Percentiles rank a stretch among this genome's conserved stretches.
Evolutionary conservation across 768 basidiomycete genomes (phyloP).

Genomic region (Termitomyces sp.): DNA sequence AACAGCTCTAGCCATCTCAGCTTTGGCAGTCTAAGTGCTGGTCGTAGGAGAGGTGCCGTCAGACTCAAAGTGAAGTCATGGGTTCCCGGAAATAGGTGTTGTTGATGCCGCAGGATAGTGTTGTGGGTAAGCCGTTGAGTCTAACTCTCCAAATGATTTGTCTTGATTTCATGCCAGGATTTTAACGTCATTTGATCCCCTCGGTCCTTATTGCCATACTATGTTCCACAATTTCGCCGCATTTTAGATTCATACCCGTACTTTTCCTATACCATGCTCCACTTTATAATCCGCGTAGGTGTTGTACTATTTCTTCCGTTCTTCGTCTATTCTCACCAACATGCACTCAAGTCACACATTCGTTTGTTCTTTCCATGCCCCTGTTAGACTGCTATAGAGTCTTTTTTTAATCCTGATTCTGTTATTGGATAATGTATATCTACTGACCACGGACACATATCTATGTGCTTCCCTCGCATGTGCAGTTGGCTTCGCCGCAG

Average conservation of each 20-base stretch:
- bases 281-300: slow-evolving; percentile 13
- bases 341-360: slow-evolving; percentile 4
- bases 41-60: slow-evolving; percentile 53
- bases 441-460: slow-evolving; percentile 6
- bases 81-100: slow-evolving; percentile 62
- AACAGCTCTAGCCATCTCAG: slow-evolving; percentile 87
- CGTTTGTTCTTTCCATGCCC: slow-evolving; percentile 6
- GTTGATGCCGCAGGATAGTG: slow-evolving; percentile 29
- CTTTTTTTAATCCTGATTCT: slow-evolving; percentile 22
- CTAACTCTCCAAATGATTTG: background rate
- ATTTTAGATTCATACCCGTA: slow-evolving; percentile 27
- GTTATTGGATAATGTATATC: slow-evolving; percentile 32
- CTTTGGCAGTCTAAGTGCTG: slow-evolving; percentile 75
- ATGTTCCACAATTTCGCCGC: slow-evolving; percentile 3
- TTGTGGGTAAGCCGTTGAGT: background rate
- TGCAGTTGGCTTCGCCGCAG: background rate
- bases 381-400: slow-evolving; percentile 18
- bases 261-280: slow-evolving; percentile 32
- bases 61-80: slow-evolving; percentile 57
- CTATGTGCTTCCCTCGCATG: slow-evolving; percentile 5
- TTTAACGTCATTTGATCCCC: background rate
- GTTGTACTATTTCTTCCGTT: background rate
- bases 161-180: background rate
- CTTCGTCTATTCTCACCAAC: slow-evolving; percentile 2
- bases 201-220: background rate